phyloP scores from a whole-genome alignment of 768 basidiomycete genomes.

The Boletus sp. region DNA sequence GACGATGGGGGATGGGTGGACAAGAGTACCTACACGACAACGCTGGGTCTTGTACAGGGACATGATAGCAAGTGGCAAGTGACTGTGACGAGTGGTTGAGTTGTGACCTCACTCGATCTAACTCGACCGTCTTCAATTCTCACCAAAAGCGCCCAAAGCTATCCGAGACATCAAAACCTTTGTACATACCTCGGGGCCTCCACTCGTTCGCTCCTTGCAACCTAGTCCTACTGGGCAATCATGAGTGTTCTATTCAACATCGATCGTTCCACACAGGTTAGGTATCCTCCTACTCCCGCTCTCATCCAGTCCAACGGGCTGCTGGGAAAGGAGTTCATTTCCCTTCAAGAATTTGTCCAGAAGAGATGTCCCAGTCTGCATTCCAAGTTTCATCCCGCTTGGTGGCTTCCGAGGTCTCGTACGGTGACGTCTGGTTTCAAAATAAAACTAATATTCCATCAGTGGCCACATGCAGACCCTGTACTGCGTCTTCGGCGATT shows the following conservation, averaged over 20 bases:
- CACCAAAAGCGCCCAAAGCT: neutral
- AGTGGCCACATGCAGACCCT: slow-evolving; percentile 34
- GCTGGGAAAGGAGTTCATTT: slow-evolving; percentile 10
- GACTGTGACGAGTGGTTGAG: slow-evolving; percentile 16
- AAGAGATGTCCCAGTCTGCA: slow-evolving; percentile 28
- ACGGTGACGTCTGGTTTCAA: neutral
- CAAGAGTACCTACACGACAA: slow-evolving; percentile 41
- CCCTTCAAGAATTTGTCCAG: slow-evolving; percentile 31
- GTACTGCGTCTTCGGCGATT: slow-evolving; percentile 30
- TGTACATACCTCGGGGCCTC: neutral
- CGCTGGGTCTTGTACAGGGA: slow-evolving; percentile 43
- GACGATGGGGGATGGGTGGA: slow-evolving; percentile 8
- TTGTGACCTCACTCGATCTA: slow-evolving; percentile 5
- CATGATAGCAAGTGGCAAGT: slow-evolving; percentile 20
- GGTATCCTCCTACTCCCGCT: slow-evolving; percentile 20
- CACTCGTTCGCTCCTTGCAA: neutral
- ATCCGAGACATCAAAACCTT: slow-evolving; percentile 7
- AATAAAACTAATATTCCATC: slow-evolving; percentile 12
- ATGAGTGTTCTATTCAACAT: slow-evolving; percentile 24
- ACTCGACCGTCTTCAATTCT: too few species aligned
- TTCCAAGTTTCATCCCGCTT: slow-evolving; percentile 28
- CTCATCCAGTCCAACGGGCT: slow-evolving; percentile 16
- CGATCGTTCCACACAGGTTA: slow-evolving; percentile 15
- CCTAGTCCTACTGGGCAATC: neutral
- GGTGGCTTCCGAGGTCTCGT: slow-evolving; percentile 34